These are phyloP conservation scores for Penicillium rolfsii DNA, from an alignment of 2,329 filamentous ascomycete species.

Conservation along the genomic window DNA sequence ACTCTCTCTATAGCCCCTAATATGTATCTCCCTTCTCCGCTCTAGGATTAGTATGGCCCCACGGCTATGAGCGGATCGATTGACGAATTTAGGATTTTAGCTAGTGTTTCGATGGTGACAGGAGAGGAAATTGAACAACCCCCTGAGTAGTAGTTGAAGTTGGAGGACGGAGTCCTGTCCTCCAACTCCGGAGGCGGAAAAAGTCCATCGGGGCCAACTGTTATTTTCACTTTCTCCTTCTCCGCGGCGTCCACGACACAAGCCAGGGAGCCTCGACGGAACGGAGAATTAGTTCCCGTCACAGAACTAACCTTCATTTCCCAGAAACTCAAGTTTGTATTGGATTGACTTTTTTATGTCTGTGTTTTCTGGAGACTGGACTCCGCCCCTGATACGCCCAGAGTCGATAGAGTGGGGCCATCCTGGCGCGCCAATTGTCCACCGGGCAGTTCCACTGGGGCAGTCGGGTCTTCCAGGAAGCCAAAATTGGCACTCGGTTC, in stretches of 20 bases:
- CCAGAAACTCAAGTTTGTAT: neutral
- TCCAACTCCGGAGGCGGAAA: neutral
- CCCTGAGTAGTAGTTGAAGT: too few relatives aligned
- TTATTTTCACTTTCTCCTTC: neutral
- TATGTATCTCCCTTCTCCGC: neutral
- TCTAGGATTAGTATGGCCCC: neutral
- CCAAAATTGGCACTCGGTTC: slow-evolving; percentile 22
- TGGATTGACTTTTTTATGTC: slow-evolving; percentile 2
- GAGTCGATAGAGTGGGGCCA: neutral
- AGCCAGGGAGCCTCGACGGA: neutral
- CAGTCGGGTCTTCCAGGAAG: slow-evolving; percentile 14
- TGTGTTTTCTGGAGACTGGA: neutral
- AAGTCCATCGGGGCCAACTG: neutral
- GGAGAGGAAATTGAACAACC: neutral
- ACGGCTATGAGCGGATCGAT: neutral
- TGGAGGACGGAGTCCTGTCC: neutral
- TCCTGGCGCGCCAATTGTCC: neutral
- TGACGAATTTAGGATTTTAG: neutral
- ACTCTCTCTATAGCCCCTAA: neutral
- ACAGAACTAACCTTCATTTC: neutral
- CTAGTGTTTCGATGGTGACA: neutral
- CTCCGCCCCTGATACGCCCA: neutral
- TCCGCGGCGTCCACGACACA: neutral
- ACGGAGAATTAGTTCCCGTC: neutral
- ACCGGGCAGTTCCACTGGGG: neutral